These are phyloP conservation scores for Crucibulum laeve DNA, from an alignment of 768 basidiomycete genomes.

Conservation along the genomic window DNA sequence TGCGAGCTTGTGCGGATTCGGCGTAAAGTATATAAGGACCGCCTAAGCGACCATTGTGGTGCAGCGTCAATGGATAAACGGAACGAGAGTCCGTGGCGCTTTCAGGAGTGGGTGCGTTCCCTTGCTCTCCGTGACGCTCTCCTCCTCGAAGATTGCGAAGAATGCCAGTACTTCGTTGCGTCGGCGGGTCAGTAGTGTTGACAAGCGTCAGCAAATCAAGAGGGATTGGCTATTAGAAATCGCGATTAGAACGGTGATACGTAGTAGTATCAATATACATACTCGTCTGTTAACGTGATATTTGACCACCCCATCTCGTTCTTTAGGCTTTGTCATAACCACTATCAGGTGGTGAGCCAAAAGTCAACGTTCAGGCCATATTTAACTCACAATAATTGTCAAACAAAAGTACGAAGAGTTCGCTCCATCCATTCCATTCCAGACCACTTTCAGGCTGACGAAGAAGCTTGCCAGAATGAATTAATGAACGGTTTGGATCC, in stretches of 20 bases:
- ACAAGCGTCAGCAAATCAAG: conserved; percentile 85
- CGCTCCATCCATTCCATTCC: conserved; percentile 87
- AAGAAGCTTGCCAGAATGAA: conserved; percentile 78
- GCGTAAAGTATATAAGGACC: conserved; percentile 87
- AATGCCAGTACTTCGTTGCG: conserved; percentile 70
- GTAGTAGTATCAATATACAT: conserved; percentile 17
- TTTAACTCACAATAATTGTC: conserved; percentile 85
- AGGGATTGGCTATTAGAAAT: conserved; percentile 71
- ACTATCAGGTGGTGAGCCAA: conserved; percentile 38
- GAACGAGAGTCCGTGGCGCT: conserved; percentile 59
- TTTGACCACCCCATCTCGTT: conserved; percentile 69
- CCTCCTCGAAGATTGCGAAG: conserved; percentile 56
- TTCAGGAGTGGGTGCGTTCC: conserved; percentile 25
- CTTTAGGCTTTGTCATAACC: conserved; percentile 84
- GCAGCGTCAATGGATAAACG: conserved; percentile 85
- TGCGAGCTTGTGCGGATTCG: conserved; percentile 68
- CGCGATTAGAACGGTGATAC: conserved; percentile 7
- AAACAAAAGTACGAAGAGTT: conserved; percentile 86
- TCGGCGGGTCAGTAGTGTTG: conserved; percentile 76
- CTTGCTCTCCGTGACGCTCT: conserved; percentile 23
- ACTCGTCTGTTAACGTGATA: conserved; percentile 82
- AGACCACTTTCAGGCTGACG: conserved; percentile 88
- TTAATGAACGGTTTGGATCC: conserved; percentile 75
- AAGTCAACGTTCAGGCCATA: neutral
- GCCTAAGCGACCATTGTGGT: conserved; percentile 85